Evolutionary conservation across 208 protist species (phyloP), one percentile per base, ranked within the genome.

Genomic region (Trypanosoma avium): DNA sequence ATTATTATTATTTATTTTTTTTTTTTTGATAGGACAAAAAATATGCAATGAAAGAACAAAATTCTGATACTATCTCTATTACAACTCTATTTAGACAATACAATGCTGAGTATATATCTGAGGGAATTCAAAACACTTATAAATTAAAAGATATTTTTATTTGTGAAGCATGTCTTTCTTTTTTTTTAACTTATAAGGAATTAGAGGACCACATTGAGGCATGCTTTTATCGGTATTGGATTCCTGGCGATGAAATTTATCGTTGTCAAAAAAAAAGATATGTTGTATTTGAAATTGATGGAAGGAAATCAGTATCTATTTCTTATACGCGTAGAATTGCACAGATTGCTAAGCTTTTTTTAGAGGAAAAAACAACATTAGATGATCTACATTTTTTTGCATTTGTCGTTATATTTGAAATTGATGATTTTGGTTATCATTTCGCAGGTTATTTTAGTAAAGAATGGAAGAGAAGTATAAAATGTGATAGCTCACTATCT

Each of bases 401-500:
- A 0, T 90, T 88, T 46, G 72, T 81, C 36, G 70, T 64, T 8
- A 50, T 90, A 10, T 92, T 84, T 70, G 85, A 92, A 48, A 58
- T 88, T 1, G 82, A 92, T 47, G 82, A 92, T 49, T 73, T 68
- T 35, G 85, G 85, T 5, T 92, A 79, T 61, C 85, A 92, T 57
- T 92, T 92, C 55, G 77, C 70, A 1, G 86, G 82, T 0, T 89
- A 92, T 53, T 92, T 88, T 42, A 92, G 86, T 61, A 88, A 83
- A 49, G 82, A 89, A 61, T 88, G 78, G 74, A 75, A 67, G 35
- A 85, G 62, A 40, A 89, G 73, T 35, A 55, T 56, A 2, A 66
- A 48, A 15, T 92, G 82, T 67, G 71, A 82, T 47, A 89, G 89
- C 54, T 87, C 86, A n/a, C 57, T 92, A 2, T 92, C 85, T 1